Percentiles rank a stretch among this genome's conserved stretches.
Evolutionary conservation across 2,329 filamentous ascomycete species (phyloP).

Genomic region (Colletotrichum musicola): DNA sequence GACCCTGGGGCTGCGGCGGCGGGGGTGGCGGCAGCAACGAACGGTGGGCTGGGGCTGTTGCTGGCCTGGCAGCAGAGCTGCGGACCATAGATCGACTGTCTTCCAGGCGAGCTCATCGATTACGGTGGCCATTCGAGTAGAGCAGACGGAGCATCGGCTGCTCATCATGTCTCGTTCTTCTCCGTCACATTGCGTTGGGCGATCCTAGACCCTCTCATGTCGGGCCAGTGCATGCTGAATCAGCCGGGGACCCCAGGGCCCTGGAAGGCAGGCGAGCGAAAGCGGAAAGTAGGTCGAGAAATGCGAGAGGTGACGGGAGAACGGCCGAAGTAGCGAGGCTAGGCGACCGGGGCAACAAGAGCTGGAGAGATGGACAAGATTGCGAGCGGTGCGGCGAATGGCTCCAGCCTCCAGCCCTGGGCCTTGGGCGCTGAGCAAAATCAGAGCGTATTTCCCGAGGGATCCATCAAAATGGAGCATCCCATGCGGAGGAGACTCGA

Average conservation of each 20-base stretch:
- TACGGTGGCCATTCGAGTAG: conserved; percentile 13
- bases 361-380: conserved; percentile 14
- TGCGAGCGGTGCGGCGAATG: background rate
- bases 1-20: background rate
- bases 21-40: background rate
- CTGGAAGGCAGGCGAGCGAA: background rate
- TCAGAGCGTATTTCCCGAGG: conserved; percentile 15
- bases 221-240: conserved; percentile 14
- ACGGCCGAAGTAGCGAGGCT: conserved; percentile 21
- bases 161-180: background rate
- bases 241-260: conserved; percentile 8
- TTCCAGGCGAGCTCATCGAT: conserved; percentile 1
- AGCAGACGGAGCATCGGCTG: background rate
- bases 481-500: conserved; percentile 2
- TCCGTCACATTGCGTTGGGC: background rate
- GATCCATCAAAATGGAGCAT: conserved; percentile 1
- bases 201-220: conserved; percentile 22
- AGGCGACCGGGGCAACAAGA: conserved; percentile 14
- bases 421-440: background rate
- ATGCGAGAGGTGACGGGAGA: conserved; percentile 19
- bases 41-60: too few species aligned
- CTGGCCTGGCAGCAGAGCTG: too few species aligned
- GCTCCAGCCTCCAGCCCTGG: background rate
- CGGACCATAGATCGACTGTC: too few species aligned
- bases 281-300: background rate